phyloP scores from a whole-genome alignment of 768 basidiomycete species.

The Russula sp. region DNA sequence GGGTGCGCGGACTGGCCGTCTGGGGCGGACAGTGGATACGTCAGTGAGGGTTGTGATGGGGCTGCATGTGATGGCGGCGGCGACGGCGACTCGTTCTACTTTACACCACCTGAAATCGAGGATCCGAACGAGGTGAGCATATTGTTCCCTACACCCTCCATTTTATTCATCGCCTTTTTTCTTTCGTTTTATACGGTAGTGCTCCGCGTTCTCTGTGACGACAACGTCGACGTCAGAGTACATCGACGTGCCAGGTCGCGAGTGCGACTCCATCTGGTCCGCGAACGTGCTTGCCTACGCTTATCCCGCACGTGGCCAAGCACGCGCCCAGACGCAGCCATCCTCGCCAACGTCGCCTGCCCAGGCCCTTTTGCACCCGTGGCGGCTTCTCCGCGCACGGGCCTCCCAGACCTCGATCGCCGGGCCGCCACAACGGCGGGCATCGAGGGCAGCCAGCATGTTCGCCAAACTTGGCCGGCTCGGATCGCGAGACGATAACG shows the following conservation, averaged over 20 bases:
- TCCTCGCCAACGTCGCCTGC: constrained; percentile 32
- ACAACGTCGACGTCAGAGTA: constrained; percentile 40
- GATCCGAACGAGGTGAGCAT: constrained; percentile 26
- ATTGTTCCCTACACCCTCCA: too few species aligned
- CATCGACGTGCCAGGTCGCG: constrained; percentile 34
- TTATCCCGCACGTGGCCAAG: constrained; percentile 12
- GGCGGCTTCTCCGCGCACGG: constrained; percentile 23
- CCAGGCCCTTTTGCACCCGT: constrained; percentile 28
- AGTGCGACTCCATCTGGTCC: constrained; percentile 26
- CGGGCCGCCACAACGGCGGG: constrained; percentile 26
- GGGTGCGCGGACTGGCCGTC: constrained; percentile 16
- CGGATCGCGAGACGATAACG: constrained; percentile 29
- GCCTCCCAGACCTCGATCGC: constrained; percentile 20
- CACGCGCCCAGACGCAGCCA: constrained; percentile 14
- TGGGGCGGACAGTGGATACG: constrained; percentile 10
- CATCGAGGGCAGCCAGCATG: constrained; percentile 31
- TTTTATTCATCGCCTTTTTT: not conserved
- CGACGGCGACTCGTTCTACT: constrained; percentile 23
- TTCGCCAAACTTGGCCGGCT: constrained; percentile 30
- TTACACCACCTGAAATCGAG: constrained; percentile 17
- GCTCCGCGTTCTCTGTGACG: constrained; percentile 38
- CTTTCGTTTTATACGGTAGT: constrained; percentile 26
- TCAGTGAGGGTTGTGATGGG: constrained; percentile 17
- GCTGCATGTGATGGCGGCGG: constrained; percentile 11
- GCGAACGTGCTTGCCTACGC: constrained; percentile 27